Conservation (phyloP, 352 stramenopile species). For the Phytophthora pinifolia region DNA sequence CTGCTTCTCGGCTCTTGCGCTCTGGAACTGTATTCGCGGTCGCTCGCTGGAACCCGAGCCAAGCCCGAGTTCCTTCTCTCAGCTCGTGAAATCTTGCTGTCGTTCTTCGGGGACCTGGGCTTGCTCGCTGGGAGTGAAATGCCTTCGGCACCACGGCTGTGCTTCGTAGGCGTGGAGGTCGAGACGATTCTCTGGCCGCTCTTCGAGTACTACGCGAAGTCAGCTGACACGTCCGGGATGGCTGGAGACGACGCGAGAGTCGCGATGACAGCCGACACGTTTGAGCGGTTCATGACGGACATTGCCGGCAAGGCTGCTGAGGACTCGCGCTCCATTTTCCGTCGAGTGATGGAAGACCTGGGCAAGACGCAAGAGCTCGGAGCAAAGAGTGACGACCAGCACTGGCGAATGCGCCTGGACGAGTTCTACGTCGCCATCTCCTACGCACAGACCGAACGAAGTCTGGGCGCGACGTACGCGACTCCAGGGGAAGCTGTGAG, state of each 20-base stretch:
- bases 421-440: conserved; percentile 76
- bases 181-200: conserved; percentile 77
- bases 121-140: conserved; percentile 51
- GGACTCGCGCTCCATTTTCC: conserved; percentile 44
- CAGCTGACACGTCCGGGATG: conserved; percentile 9
- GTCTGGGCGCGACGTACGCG: conserved; percentile 29
- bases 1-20: conserved; percentile 64
- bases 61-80: conserved; percentile 43
- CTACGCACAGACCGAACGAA: conserved; percentile 51
- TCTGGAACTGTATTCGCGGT: conserved; percentile 49
- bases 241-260: conserved; percentile 35
- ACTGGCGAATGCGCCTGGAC: conserved; percentile 52
- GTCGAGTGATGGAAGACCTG: conserved; percentile 42
- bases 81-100: conserved; percentile 61
- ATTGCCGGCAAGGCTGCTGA: conserved; percentile 41
- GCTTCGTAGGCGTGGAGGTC: conserved; percentile 66
- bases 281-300: conserved; percentile 67
- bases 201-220: conserved; percentile 72
- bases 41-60: conserved; percentile 20
- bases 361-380: conserved; percentile 11
- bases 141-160: conserved; percentile 38
- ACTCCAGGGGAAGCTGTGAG: conserved; percentile 60
- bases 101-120: conserved; percentile 67
- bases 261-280: conserved; percentile 48
- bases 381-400: conserved; percentile 14